Percentiles rank a stretch among this genome's conserved stretches.
Conservation (phyloP, 176 grass and related monocot species). For the Phragmites australis region DNA sequence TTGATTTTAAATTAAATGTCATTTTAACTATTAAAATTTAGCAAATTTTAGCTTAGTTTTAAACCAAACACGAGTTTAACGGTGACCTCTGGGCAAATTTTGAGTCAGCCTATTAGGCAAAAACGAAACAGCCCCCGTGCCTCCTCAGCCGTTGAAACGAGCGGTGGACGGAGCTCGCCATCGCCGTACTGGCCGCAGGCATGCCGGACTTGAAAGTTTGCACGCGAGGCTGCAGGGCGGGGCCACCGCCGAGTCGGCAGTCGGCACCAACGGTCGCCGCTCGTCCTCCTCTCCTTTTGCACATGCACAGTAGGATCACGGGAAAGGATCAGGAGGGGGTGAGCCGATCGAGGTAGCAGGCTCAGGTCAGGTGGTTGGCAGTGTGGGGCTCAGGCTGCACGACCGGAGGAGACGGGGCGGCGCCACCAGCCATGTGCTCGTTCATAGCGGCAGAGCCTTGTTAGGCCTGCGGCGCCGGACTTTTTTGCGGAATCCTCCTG, state of each 20-base stretch:
- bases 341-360: not conserved
- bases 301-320: not conserved
- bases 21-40: no score
- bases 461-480: not conserved
- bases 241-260: not conserved
- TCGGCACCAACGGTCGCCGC: not conserved
- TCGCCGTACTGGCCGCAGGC: not conserved
- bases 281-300: not conserved
- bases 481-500: not conserved
- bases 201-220: not conserved
- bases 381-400: slow-evolving; percentile 1
- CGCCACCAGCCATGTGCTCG: not conserved
- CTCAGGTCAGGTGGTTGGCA: slow-evolving; percentile 1
- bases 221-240: not conserved
- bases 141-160: not conserved
- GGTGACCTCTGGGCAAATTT: no score
- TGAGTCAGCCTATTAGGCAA: no score
- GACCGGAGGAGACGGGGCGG: not conserved
- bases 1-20: no score
- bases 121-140: no score
- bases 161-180: not conserved
- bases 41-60: no score
- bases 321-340: not conserved
- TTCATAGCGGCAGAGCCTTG: not conserved
- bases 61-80: no score